phyloP scores from a whole-genome alignment of 2,329 filamentous ascomycete genomes.

The Harringtonia lauricola region DNA sequence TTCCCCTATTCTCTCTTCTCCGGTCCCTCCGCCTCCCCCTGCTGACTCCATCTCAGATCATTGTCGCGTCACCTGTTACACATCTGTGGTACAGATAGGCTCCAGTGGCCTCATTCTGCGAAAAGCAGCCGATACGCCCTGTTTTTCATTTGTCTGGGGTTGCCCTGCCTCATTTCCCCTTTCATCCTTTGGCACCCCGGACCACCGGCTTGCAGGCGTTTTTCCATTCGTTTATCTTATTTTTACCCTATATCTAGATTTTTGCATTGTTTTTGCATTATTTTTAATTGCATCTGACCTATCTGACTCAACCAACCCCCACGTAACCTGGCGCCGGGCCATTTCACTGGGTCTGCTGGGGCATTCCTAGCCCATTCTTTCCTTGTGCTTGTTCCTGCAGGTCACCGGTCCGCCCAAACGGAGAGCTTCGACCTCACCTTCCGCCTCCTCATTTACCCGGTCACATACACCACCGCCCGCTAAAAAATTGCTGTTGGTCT shows the following conservation, averaged over 20 bases:
- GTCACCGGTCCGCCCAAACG: too few relatives aligned
- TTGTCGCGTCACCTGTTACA: neutral
- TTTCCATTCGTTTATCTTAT: too few relatives aligned
- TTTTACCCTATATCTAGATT: neutral
- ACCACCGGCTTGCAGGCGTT: too few relatives aligned
- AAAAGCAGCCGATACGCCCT: slow-evolving; percentile 3
- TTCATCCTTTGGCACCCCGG: neutral
- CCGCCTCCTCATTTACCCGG: too few relatives aligned
- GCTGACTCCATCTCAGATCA: slow-evolving; percentile 2
- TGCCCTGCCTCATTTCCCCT: neutral
- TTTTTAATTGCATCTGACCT: neutral
- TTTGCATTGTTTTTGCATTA: neutral
- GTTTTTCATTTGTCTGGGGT: neutral
- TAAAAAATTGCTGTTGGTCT: too few relatives aligned
- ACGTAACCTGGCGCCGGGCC: too few relatives aligned
- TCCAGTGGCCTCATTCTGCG: slow-evolving; percentile 4
- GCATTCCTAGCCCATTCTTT: too few relatives aligned
- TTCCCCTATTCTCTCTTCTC: neutral
- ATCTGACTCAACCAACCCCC: too few relatives aligned
- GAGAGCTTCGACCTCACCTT: too few relatives aligned
- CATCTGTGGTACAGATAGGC: neutral
- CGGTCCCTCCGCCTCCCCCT: neutral
- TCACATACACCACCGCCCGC: too few relatives aligned
- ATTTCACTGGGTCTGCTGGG: too few relatives aligned
- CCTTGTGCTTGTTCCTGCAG: too few relatives aligned